Conservation (phyloP, 768 basidiomycete species). For the Suillus tomentosus region DNA sequence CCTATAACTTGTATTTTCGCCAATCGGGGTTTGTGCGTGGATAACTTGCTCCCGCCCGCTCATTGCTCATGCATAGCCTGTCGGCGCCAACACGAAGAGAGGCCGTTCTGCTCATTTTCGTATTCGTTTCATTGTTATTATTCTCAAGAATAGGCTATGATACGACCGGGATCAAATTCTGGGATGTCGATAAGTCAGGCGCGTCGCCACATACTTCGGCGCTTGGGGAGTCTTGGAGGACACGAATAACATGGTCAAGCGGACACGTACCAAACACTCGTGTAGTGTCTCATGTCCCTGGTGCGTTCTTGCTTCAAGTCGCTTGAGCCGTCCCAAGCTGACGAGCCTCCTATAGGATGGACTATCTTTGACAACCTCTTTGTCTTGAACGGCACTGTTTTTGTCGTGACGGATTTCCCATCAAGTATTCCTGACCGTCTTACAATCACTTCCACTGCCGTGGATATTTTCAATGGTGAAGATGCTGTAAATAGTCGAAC, state of each 20-base stretch:
- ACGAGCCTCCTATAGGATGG: slow-evolving; percentile 61
- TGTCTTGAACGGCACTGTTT: slow-evolving; percentile 78
- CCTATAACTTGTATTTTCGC: neutral
- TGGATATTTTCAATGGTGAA: slow-evolving; percentile 57
- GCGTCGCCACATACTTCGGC: slow-evolving; percentile 15
- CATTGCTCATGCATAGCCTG: slow-evolving; percentile 1
- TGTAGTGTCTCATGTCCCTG: slow-evolving; percentile 75
- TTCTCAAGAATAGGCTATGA: slow-evolving; percentile 33
- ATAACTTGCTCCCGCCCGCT: neutral
- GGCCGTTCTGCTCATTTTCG: slow-evolving; percentile 47
- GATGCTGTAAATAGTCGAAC: slow-evolving; percentile 58
- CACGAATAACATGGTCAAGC: slow-evolving; percentile 41
- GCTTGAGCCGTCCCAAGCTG: neutral
- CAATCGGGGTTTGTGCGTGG: neutral
- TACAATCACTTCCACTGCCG: slow-evolving; percentile 71
- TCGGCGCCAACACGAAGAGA: slow-evolving; percentile 59
- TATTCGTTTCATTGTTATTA: slow-evolving; percentile 52
- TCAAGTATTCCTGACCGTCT: slow-evolving; percentile 62
- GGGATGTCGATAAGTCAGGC: slow-evolving; percentile 14
- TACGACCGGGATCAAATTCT: slow-evolving; percentile 10
- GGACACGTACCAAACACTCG: slow-evolving; percentile 56
- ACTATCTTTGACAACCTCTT: slow-evolving; percentile 86
- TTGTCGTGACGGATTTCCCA: slow-evolving; percentile 77
- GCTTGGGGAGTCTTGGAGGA: slow-evolving; percentile 31
- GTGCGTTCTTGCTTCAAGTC: slow-evolving; percentile 35